Conservation (phyloP, 441 rosid species). For the Kokia cookei region DNA sequence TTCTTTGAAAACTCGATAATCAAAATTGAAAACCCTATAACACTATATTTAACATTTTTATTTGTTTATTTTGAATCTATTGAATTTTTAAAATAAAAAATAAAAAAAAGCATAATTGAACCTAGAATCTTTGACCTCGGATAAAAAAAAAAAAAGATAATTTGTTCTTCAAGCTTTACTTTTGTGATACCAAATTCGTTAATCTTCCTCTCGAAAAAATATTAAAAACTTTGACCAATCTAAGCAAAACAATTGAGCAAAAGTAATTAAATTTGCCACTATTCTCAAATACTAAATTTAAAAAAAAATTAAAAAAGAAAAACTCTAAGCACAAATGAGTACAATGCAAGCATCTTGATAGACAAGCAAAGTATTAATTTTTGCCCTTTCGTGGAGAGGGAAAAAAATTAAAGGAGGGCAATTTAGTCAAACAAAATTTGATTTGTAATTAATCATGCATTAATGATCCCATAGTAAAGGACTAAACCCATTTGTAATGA, state of each 20-base stretch:
- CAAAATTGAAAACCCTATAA: too few species aligned
- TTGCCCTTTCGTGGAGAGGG: not conserved
- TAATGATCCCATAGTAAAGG: conserved; percentile 28
- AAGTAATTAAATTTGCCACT: not conserved
- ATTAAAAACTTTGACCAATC: not conserved
- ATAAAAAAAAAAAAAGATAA: too few species aligned
- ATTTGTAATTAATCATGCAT: not conserved
- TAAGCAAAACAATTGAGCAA: not conserved
- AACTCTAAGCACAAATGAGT: not conserved
- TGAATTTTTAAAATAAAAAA: too few species aligned
- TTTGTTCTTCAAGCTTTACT: too few species aligned
- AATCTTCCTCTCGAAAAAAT: too few species aligned
- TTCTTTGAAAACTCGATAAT: too few species aligned
- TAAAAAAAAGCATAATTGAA: not conserved
- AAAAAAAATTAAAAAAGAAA: not conserved
- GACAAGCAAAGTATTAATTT: conserved; percentile 3
- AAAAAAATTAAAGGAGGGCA: not conserved
- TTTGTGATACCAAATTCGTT: too few species aligned
- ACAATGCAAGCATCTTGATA: not conserved
- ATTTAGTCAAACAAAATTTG: not conserved
- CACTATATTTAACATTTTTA: too few species aligned
- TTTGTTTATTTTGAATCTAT: too few species aligned
- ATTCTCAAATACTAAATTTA: too few species aligned
- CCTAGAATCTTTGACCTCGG: not conserved
- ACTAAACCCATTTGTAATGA: conserved; percentile 20